Base-by-base conservation (phyloP, 306 rosid species). In the Elaeagnus macrophylla region DNA sequence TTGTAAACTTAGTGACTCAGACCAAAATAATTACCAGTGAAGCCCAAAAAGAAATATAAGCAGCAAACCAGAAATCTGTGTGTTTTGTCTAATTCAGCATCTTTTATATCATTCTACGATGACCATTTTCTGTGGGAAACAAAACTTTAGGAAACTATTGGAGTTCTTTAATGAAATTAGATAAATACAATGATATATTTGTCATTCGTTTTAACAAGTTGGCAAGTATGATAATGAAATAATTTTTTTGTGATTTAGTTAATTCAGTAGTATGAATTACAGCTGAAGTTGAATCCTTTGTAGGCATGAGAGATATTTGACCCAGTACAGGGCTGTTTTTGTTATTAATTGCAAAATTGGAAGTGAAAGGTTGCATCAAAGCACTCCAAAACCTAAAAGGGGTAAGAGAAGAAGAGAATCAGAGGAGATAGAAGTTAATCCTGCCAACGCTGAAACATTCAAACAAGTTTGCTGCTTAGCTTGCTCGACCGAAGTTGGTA, bases 311-410 rank as follows among this genome's bases (percentile, higher is more conserved):
- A 82, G 74, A 53, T 75, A 84, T 70, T 49, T 82, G 69, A 84
- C 94, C 49, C 90, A 82, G 61, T 82, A 88, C 69, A 73, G 91
- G 54, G 94, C 96, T 36, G 51, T 84, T 25, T 84, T 82, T 76
- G 88, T 78, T 20, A 67, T 56, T 10, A 88, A 84, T 68, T 84
- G 90, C 75, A 77, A 84, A 68, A 69, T 78, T 59, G 80, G 70
- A 53, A 55, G 72, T 45, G 66, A 69, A 38, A 39, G 48, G 19
- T 5, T 40, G 50, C 62, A 6, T 32, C 68, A 72, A 71, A 71
- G 61, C 64, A 61, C 9, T 43, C 61, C 75, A 54, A 66, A 67
- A 54, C 71, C 65, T 13, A 69, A 59, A 51, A 69, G 57, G 49
- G 65, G 75, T 40, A 77, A 77, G 55, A 66, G 77, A 57, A 57